Evolutionary conservation across 805 yeast genomes (phyloP).

Genomic region (Tetrapisispora pingtungensis): DNA sequence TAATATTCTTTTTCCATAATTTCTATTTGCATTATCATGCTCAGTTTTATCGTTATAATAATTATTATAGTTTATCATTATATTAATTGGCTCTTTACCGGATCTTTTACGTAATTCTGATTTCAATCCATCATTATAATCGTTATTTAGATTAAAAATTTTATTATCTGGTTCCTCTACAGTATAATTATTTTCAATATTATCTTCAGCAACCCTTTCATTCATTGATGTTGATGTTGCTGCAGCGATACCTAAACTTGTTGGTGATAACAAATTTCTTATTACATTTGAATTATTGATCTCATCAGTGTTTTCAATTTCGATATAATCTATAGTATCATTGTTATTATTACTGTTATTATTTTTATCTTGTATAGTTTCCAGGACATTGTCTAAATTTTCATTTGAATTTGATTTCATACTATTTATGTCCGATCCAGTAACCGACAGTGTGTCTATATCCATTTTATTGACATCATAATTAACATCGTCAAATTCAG

Average conservation of each 20-base stretch:
- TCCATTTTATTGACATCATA: slow-evolving; percentile 5
- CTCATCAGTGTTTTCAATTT: not conserved
- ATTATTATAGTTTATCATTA: slow-evolving; percentile 24
- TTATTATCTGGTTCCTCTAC: slow-evolving; percentile 1
- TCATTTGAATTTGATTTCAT: no score
- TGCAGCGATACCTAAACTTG: slow-evolving; percentile 23
- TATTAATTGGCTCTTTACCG: slow-evolving; percentile 15
- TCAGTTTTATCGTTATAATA: slow-evolving; percentile 10
- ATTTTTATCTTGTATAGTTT: no score
- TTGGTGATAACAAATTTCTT: slow-evolving; percentile 21
- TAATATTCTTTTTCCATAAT: not conserved
- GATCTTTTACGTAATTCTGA: slow-evolving; percentile 12
- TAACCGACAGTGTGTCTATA: not conserved
- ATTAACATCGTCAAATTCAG: not conserved
- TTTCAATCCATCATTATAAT: slow-evolving; percentile 4
- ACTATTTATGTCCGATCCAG: no score
- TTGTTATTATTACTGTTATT: not conserved
- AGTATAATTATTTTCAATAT: slow-evolving; percentile 6
- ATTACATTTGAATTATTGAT: slow-evolving; percentile 2
- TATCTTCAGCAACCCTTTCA: not conserved
- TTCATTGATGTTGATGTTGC: slow-evolving; percentile 8
- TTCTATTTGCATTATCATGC: not conserved
- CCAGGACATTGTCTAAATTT: no score
- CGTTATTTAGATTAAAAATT: not conserved
- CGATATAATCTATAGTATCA: not conserved